Evolutionary conservation across 352 stramenopile species (phyloP).

Genomic region (Phytophthora colocasiae): DNA sequence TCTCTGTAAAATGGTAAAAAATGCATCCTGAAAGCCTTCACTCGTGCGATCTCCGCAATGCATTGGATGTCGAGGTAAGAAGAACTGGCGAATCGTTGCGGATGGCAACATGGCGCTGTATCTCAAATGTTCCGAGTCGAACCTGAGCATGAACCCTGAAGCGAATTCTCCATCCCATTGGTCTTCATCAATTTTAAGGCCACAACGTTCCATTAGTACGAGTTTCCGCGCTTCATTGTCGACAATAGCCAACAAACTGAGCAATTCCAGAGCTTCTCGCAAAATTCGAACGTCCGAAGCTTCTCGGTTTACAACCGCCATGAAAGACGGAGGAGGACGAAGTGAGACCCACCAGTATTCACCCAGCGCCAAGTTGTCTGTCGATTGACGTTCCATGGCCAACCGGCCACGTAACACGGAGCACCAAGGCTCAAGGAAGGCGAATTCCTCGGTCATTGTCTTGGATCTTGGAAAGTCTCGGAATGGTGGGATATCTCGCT

Average conservation of each 20-base stretch:
- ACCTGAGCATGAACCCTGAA: conserved; percentile 36
- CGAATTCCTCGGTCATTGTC: conserved; percentile 23
- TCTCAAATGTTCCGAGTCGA: conserved; percentile 32
- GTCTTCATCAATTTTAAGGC: conserved; percentile 33
- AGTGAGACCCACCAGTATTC: conserved; percentile 37
- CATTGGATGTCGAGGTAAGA: conserved; percentile 22
- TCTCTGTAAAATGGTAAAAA: conserved; percentile 24
- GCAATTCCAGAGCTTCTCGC: conserved; percentile 47
- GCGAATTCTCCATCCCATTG: conserved; percentile 37
- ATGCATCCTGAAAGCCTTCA: conserved; percentile 26
- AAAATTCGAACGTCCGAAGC: conserved; percentile 26
- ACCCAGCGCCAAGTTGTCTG: conserved; percentile 30
- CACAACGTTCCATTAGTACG: conserved; percentile 39
- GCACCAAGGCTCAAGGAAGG: conserved; percentile 43
- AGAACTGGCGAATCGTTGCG: conserved; percentile 36
- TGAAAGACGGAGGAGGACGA: conserved; percentile 26
- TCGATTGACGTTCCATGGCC: conserved; percentile 24
- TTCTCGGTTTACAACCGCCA: conserved; percentile 26
- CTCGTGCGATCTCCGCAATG: conserved; percentile 11
- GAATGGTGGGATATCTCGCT: conserved; percentile 3
- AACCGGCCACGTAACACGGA: conserved; percentile 25
- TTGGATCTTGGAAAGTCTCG: conserved; percentile 26
- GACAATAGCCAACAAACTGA: conserved; percentile 40
- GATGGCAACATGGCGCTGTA: conserved; percentile 41
- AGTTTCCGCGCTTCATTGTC: conserved; percentile 47